Percentiles rank a stretch among this genome's conserved stretches.
phyloP scores from a whole-genome alignment of 2,329 filamentous ascomycete species.

The Cladophialophora psammophila region DNA sequence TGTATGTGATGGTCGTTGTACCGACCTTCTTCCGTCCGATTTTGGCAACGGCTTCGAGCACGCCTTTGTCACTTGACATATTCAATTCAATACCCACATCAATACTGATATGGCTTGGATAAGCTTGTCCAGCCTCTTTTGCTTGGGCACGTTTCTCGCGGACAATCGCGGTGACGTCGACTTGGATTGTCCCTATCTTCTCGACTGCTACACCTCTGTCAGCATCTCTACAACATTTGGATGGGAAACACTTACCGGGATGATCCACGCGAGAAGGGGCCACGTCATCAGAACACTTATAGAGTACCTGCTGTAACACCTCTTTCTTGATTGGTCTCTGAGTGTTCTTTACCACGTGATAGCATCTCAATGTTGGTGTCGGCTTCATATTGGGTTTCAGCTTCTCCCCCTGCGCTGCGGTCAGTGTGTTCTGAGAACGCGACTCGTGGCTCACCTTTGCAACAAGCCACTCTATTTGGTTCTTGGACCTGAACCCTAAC shows the following conservation, averaged over 20 bases:
- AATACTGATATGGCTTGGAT: not conserved
- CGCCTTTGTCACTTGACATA: conserved; percentile 14
- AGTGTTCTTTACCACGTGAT: conserved; percentile 9
- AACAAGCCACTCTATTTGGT: conserved; percentile 28
- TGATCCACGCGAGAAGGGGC: conserved; percentile 10
- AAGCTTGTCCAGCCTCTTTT: not conserved
- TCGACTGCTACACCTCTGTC: not conserved
- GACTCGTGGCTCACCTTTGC: conserved; percentile 8
- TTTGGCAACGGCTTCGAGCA: conserved; percentile 9
- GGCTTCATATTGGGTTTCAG: conserved; percentile 9
- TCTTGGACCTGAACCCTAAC: conserved; percentile 12
- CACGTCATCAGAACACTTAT: conserved; percentile 5
- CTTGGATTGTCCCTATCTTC: not conserved
- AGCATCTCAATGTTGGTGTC: not conserved
- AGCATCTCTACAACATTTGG: not conserved
- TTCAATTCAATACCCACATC: conserved; percentile 6
- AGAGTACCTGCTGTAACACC: conserved; percentile 6
- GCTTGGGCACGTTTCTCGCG: not conserved
- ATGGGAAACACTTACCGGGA: not conserved
- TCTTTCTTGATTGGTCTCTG: not conserved
- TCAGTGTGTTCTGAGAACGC: not conserved
- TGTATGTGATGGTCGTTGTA: conserved; percentile 2
- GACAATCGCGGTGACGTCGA: conserved; percentile 6
- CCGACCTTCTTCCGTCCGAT: conserved; percentile 6
- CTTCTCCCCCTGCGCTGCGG: conserved; percentile 7